Evolutionary conservation across 2,329 filamentous ascomycete species (phyloP).

Genomic region (Aspergillus sclerotialis): DNA sequence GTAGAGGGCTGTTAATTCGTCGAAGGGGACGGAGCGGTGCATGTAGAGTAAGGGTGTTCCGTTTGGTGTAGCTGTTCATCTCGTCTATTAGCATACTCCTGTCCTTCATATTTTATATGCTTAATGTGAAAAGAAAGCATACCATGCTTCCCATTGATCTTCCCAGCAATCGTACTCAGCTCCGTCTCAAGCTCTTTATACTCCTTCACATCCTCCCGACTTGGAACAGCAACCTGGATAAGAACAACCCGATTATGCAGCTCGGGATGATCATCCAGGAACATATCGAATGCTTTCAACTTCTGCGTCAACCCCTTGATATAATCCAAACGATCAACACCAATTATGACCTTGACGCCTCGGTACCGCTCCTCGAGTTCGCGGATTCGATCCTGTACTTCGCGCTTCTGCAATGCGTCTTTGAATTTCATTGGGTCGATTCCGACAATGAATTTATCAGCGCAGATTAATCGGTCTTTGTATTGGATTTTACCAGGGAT

Average conservation of each 20-base stretch:
- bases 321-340: conserved; percentile 89
- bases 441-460: conserved; percentile 88
- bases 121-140: conserved; percentile 6
- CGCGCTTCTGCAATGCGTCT: conserved; percentile 67
- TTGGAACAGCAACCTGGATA: conserved; percentile 89
- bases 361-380: conserved; percentile 76
- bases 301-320: conserved; percentile 97
- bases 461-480: conserved; percentile 71
- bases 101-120: no score
- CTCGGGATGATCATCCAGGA: conserved; percentile 85
- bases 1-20: conserved; percentile 89
- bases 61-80: conserved; percentile 66
- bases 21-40: conserved; percentile 86
- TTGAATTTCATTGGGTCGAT: conserved; percentile 93
- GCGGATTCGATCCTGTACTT: conserved; percentile 73
- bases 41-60: conserved; percentile 97
- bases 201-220: conserved; percentile 77
- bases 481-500: conserved; percentile 84
- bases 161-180: conserved; percentile 84
- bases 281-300: conserved; percentile 83
- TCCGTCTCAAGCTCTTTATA: conserved; percentile 89
- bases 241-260: conserved; percentile 90
- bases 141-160: conserved; percentile 89
- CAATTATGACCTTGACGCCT: conserved; percentile 84
- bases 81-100: conserved; percentile 6